These are phyloP conservation scores for Melaleuca quinquenervia DNA, from an alignment of 345 rosid genomes.

Conservation along the genomic window DNA sequence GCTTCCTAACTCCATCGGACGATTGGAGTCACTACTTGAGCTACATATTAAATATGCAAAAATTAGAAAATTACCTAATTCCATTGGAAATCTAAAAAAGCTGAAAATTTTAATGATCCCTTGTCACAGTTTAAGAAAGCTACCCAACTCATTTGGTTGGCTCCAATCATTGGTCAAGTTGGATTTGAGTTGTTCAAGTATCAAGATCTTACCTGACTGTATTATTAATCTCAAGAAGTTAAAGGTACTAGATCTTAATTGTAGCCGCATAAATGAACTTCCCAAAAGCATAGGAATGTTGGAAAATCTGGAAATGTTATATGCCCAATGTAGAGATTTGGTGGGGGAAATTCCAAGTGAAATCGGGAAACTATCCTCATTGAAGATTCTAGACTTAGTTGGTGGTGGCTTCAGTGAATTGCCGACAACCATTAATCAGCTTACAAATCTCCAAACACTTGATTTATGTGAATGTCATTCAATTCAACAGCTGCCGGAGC, in stretches of 20 bases:
- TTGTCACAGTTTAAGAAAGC: rapidly evolving
- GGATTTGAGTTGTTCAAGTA: rapidly evolving
- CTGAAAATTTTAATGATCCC: background rate
- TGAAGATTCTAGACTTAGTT: background rate
- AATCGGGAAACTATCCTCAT: background rate
- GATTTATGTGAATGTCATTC: background rate
- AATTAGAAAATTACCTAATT: background rate
- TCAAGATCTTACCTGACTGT: background rate
- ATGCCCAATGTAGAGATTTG: background rate
- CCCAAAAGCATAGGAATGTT: background rate
- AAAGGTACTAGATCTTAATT: background rate
- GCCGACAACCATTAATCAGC: background rate
- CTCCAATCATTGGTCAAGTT: background rate
- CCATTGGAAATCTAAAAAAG: background rate
- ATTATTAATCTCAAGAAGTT: background rate
- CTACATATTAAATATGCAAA: rapidly evolving
- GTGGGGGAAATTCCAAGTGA: background rate
- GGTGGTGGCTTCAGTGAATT: background rate
- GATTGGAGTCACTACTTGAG: background rate
- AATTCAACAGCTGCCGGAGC: background rate
- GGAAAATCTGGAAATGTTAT: background rate
- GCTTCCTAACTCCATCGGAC: background rate
- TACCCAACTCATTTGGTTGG: background rate
- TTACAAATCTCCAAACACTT: background rate
- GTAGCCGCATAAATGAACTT: background rate